Conservation (phyloP, 2,329 filamentous ascomycete genomes). For the Epichloe uncinata region DNA sequence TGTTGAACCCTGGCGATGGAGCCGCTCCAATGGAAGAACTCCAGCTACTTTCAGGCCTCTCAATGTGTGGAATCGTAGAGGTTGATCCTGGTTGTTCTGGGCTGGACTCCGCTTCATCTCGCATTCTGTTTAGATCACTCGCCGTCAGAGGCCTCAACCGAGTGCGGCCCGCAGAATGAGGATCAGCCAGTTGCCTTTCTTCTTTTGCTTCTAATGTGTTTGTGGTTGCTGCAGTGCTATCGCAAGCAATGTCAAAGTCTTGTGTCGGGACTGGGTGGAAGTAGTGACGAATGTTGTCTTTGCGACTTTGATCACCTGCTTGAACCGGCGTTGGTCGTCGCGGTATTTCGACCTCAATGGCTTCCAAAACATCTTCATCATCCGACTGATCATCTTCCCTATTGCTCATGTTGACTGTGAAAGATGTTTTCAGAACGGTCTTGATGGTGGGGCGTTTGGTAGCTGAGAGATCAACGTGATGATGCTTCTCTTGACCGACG, state of each 20-base stretch:
- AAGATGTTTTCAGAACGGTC: slow-evolving; percentile 16
- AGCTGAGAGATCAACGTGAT: not conserved
- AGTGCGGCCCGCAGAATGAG: not conserved
- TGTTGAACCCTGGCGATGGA: not conserved
- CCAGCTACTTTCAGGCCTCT: not conserved
- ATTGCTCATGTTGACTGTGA: slow-evolving; percentile 20
- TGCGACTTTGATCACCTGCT: not conserved
- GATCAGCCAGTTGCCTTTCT: not conserved
- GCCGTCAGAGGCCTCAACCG: slow-evolving; percentile 9
- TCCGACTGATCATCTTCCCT: slow-evolving; percentile 20
- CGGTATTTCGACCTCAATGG: slow-evolving; percentile 15
- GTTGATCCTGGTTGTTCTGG: slow-evolving; percentile 4
- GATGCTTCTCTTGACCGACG: not conserved
- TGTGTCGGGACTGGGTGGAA: slow-evolving; percentile 13
- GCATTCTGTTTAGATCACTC: slow-evolving; percentile 10
- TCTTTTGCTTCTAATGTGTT: not conserved
- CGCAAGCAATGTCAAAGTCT: slow-evolving; percentile 21
- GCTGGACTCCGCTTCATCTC: slow-evolving; percentile 6
- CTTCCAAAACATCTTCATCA: slow-evolving; percentile 9
- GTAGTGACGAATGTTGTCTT: slow-evolving; percentile 18
- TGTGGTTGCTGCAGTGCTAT: slow-evolving; percentile 19
- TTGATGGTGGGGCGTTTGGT: not conserved
- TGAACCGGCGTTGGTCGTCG: slow-evolving; percentile 3
- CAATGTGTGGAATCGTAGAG: not conserved
- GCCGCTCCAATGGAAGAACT: not conserved